Percentiles rank a stretch among this genome's conserved stretches.
Conservation (phyloP, 75 land plant species). For the Ceratopteris richardii region DNA sequence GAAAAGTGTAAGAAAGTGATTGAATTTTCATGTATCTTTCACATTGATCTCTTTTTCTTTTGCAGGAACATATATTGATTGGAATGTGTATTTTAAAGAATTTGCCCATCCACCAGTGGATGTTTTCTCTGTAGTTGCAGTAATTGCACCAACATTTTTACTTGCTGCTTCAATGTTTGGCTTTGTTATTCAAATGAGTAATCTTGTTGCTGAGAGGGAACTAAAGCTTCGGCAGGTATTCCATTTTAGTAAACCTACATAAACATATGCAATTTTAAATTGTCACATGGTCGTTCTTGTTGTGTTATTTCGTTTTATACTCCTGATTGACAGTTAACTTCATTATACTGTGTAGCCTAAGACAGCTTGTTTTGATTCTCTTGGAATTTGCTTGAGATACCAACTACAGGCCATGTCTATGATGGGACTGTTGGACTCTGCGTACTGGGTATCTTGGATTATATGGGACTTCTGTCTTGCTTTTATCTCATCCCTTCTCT, state of each 20-base stretch:
- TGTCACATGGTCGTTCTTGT: no score
- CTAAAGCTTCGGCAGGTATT: constrained; percentile 92
- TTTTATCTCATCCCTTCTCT: constrained; percentile 61
- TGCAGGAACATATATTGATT: constrained; percentile 63
- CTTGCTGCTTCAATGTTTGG: constrained; percentile 92
- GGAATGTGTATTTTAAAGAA: constrained; percentile 70
- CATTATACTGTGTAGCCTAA: no score
- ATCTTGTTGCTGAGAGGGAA: constrained; percentile 79
- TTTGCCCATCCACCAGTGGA: constrained; percentile 86
- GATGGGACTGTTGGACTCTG: constrained; percentile 94
- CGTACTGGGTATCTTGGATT: constrained; percentile 92
- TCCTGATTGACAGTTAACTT: no score
- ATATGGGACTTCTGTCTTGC: constrained; percentile 64
- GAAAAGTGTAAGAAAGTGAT: no score
- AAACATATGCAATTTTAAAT: no score
- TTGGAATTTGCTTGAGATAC: no score
- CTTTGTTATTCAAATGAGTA: constrained; percentile 82
- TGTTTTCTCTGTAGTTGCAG: constrained; percentile 44
- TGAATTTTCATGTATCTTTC: no score
- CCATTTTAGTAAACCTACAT: no score
- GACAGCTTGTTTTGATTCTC: no score
- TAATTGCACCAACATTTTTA: constrained; percentile 71
- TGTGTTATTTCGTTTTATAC: no score
- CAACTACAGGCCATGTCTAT: constrained; percentile 74
- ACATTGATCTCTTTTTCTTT: no score